Evolutionary conservation across 805 yeast species (phyloP), one percentile per base, ranked within the genome.

Genomic region (Barnettozyma sp.): DNA sequence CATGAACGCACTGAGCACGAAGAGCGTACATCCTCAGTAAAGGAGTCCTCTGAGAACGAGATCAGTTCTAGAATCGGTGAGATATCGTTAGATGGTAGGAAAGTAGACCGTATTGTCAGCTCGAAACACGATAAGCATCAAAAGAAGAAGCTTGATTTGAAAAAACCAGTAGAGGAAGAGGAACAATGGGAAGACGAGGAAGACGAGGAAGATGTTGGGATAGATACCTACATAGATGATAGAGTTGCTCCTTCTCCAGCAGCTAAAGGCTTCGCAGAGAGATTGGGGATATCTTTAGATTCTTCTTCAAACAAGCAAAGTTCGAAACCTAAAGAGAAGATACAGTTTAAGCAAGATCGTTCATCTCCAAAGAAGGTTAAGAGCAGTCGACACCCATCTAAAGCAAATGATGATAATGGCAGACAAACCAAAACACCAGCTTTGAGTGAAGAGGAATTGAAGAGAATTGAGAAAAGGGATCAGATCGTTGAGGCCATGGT

Each of bases 231-330:
- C 6, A 24, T 22, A n/a, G 41, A 31, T 20, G 52, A 39, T 7
- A 41, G 32, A 33, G 28, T 18, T 3, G 41, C 39, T 3, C 49
- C 53, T 15, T 46, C 52, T 1, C 34, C 41, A 13, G 54, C 45
- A 8, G 56, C 50, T 0, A 35, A 33, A 10, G 43, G 36, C 17
- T 43, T 51, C 22, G 55, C 54, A 8, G 35, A 52, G n/a, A 39
- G 55, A 16, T 31, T 50, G 14, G 54, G 55, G 1, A 29, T 49
- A 16, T 33, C 44, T 1, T 16, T 44, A 11, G 26, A 20, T 15
- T 14, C n/a, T 7, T n/a, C 25, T 8, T 22, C 25, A 8, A 34
- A 34, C 10, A 16, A 16, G 18, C 15, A 14, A 19, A 22, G 19
- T 23, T 20, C 26, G 40, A 42, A 23, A 24, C 33, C 22, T 4